Base-by-base conservation (phyloP, 2,329 filamentous ascomycete genomes). In the Pestalotiopsis sp. region DNA sequence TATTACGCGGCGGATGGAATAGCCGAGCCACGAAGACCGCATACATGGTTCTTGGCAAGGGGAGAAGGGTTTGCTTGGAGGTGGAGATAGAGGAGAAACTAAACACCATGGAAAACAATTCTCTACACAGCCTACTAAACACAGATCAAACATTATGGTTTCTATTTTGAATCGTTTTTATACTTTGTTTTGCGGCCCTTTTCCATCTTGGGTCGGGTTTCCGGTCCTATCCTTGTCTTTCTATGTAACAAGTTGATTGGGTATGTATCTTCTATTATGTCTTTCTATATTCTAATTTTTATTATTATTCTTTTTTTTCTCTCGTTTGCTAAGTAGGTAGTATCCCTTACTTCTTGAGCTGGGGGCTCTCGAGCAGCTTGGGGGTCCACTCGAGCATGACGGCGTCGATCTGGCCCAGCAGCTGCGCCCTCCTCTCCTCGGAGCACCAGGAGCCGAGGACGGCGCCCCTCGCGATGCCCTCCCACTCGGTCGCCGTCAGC, bases 371-470 rank as follows among this genome's bases (percentile, higher is more conserved):
- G 31, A 36, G 20, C n/a, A 67, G 12, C 60, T 58, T 73, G 62
- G 12, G 57, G 64, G 69, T 73, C 73, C 74, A 77, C 64, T 72
- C 66, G 4, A 63, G 68, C 17, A 80, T 73, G 61, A 82, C 79
- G 36, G 73, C 73, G 31, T 81, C 78, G 57, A 87, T 78, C 75
- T 86, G 85, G 14, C 68, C 68, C 73, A 90, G 73, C 68, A 94
- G 77, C 72, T 87, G 84, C 4, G 75, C 75, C 81, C 94, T 94
- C 75, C 92, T 86, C 71, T 82, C 82, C 52, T 87, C 82, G 39
- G 81, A 81, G 75, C 91, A 91, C 92, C 92, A 94, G 75, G 91
- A 93, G 27, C 89, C 90, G 70, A 87, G 82, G 12, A 94, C 88
- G 23, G 87, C 84, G 49, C 87, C 87, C 71, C 83, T 83, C 12